Conservation (phyloP, 108 stramenopile genomes). For the Poteriospumella lacustris region DNA sequence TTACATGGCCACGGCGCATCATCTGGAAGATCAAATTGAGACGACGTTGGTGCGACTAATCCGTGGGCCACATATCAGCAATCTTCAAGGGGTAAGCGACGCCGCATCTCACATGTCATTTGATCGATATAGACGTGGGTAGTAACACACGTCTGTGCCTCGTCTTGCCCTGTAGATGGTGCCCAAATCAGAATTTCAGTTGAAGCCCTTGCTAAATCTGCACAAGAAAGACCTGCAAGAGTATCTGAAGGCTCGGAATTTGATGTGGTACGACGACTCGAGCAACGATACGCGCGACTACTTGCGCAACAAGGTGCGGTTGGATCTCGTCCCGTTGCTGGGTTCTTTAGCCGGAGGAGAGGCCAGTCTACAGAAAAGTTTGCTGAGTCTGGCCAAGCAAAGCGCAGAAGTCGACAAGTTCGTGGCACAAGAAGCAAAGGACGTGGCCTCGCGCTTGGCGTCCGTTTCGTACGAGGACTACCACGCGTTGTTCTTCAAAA, state of each 20-base stretch:
- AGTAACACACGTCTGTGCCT: background rate
- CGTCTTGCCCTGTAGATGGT: background rate
- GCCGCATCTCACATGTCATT: background rate
- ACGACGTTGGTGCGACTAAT: conserved; percentile 43
- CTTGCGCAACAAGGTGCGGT: background rate
- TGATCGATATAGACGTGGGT: background rate
- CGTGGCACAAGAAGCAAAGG: too few relatives aligned
- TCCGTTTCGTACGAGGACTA: too few relatives aligned
- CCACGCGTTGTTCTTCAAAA: too few relatives aligned
- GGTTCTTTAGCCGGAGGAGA: background rate
- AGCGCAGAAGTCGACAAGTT: background rate
- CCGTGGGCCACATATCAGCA: conserved; percentile 42
- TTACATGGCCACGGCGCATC: conserved; percentile 41
- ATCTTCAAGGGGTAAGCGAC: conserved; percentile 19
- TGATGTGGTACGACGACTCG: background rate
- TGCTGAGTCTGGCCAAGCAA: background rate
- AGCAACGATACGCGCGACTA: background rate
- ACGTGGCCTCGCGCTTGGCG: too few relatives aligned
- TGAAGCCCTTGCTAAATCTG: background rate
- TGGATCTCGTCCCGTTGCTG: background rate
- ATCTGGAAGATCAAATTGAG: conserved; percentile 43
- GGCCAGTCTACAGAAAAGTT: background rate
- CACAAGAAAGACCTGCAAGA: background rate
- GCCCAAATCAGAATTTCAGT: background rate
- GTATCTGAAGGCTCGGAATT: background rate